Base-by-base conservation (phyloP, 163 green algal genomes). In the Chlamydomonas reinhardtii region DNA sequence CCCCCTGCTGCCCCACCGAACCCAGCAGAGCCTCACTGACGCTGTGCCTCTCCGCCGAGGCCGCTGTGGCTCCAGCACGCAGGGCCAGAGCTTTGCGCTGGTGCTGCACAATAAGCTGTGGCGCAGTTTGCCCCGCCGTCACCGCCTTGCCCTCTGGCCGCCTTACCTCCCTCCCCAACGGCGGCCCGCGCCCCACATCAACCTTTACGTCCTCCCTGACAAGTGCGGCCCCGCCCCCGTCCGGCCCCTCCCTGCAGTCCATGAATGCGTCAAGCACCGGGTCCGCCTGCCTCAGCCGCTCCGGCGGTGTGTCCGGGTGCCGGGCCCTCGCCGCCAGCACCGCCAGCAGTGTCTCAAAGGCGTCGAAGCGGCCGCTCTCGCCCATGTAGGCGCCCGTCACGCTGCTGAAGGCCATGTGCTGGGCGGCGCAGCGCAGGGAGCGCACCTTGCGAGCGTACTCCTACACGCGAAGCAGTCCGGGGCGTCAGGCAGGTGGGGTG, bases 381-480 rank as follows among this genome's bases (percentile, higher is more conserved):
- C 88, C 84, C 71, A 84, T 78, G 78, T 74, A 83, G 17, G 48
- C 56, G 14, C 88, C 88, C 22, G 86, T 89, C 65, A 85, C 68
- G 59, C 32, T 80, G 83, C 72, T 86, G 65, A 74, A 91, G 1
- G 80, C 74, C 52, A 91, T 74, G 83, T 91, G 88, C 83, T 91
- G 80, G 0, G 88, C 83, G 19, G 80, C 83, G 74, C 88, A 91
- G 24, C 64, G 66, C 14, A 91, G 88, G 25, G 56, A 54, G 0
- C 17, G 17, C 65, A 78, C 62, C 66, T 83, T 82, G 65, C 29
- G 52, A 2, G 27, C 76, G n/a, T 76, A 66, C 87, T 83, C 62
- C 73, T 82, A 61, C 27, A 17, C 29, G 59, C 19, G 24, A 20
- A 17, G 20, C 14, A n/a, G 19, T 2, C 27, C 27, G 32, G n/a